phyloP scores from a whole-genome alignment of 345 rosid species.

The Hibiscus mutabilis region DNA sequence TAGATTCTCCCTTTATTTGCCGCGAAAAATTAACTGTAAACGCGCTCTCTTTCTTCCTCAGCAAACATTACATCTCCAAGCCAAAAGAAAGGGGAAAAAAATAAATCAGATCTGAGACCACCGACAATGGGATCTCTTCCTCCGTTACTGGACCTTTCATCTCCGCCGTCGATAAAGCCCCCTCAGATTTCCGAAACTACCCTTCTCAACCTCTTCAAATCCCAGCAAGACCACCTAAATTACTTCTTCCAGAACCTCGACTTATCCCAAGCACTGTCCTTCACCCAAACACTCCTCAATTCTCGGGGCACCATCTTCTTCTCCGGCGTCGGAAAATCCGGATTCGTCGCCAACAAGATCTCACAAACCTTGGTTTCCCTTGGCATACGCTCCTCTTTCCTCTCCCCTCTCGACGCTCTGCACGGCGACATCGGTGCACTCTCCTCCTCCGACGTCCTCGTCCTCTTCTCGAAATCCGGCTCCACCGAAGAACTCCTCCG shows the following conservation, averaged over 20 bases:
- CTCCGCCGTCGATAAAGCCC: constrained; percentile 6
- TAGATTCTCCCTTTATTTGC: background rate
- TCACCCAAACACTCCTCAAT: constrained; percentile 63
- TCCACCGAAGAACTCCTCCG: constrained; percentile 83
- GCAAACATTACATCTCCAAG: background rate
- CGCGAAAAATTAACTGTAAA: background rate
- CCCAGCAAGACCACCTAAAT: constrained; percentile 86
- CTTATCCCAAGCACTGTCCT: constrained; percentile 59
- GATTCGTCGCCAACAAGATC: constrained; percentile 88
- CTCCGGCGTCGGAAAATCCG: constrained; percentile 94
- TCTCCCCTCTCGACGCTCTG: constrained; percentile 87
- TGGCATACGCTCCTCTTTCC: constrained; percentile 64
- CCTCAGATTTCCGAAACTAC: constrained; percentile 39
- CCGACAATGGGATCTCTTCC: constrained; percentile 42
- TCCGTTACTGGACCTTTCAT: constrained; percentile 19
- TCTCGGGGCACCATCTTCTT: constrained; percentile 65
- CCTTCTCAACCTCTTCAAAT: constrained; percentile 71
- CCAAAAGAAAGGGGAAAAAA: background rate
- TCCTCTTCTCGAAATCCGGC: constrained; percentile 78
- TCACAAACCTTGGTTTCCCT: constrained; percentile 86
- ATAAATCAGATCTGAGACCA: background rate
- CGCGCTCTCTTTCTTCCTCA: background rate
- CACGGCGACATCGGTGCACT: constrained; percentile 92
- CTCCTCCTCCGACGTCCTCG: constrained; percentile 46
- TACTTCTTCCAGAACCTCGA: constrained; percentile 82